Evolutionary conservation across 176 grass and related monocot species (phyloP).

Genomic region (Raddia distichophylla): DNA sequence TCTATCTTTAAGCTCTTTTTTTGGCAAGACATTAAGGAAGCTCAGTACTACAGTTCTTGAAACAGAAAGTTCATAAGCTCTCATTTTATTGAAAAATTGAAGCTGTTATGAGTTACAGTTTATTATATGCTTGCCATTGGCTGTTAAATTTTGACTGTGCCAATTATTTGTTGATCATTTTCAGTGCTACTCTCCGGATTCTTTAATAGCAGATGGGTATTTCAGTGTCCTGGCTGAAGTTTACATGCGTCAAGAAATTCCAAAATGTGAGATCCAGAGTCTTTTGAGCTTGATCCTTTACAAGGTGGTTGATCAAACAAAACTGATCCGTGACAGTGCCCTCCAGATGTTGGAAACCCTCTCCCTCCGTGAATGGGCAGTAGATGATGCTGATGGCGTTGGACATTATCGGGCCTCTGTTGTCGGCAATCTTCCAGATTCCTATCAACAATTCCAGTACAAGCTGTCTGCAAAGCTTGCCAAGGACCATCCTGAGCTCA

Average conservation of each 20-base stretch:
- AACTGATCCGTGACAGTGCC: constrained; percentile 86
- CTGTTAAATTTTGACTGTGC: constrained; percentile 23
- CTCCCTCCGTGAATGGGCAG: constrained; percentile 93
- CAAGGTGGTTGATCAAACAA: constrained; percentile 97
- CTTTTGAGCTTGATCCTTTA: constrained; percentile 96
- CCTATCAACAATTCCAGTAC: constrained; percentile 98
- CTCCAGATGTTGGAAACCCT: constrained; percentile 99
- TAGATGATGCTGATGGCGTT: constrained; percentile 80
- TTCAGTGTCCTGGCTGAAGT: constrained; percentile 98
- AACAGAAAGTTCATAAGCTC: constrained; percentile 4
- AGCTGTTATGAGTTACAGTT: constrained; percentile 15
- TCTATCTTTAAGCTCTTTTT: constrained; percentile 9
- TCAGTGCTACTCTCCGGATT: constrained; percentile 86
- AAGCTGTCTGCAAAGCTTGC: constrained; percentile 93
- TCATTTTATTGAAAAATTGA: background rate
- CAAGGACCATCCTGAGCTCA: constrained; percentile 98
- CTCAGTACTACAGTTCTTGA: constrained; percentile 21
- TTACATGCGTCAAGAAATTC: constrained; percentile 95
- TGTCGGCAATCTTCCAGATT: constrained; percentile 97
- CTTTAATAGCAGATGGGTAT: constrained; percentile 92
- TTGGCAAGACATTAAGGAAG: background rate
- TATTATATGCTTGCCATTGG: constrained; percentile 9
- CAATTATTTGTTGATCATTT: constrained; percentile 39
- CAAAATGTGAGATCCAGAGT: constrained; percentile 91
- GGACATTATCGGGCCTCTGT: constrained; percentile 94